Evolutionary conservation across 768 basidiomycete species (phyloP), one percentile per base, ranked within the genome.

Genomic region (Trametes maxima): DNA sequence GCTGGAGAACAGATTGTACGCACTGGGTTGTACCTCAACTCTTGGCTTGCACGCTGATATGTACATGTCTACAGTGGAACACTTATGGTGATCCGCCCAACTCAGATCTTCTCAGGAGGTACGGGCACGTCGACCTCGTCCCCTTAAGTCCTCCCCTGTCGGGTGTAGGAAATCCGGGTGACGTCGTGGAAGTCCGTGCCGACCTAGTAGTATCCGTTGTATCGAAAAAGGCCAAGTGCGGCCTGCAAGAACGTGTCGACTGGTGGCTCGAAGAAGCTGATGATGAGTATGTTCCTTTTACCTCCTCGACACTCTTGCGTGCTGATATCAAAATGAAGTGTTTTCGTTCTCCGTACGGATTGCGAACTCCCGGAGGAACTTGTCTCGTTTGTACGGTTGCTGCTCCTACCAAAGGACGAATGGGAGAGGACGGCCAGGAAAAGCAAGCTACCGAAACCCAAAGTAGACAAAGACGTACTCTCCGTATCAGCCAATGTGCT

Each of bases 61-160:
- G 19, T 36, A 33, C 8, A 46, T 51, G 19, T 36, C 21, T 66
- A 3, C 21, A 95, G 94, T 94, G 88, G 85, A 98, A 98, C 73
- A 98, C 96, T 0, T 99, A 98, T 72, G 93, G 89, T 25, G 91
- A 95, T 69, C 88, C 86, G 1, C 94, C 96, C 5, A 98, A 98
- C 70, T 85, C 91, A 7, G 95, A 95, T 66, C 83, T 99, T 8
- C 82, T 99, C n/a, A 85, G 97, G 45, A 85, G 92, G 57, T 98
- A 96, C 69, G 97, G 97, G 0, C 91, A 98, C 69, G 88, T 96
- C 55, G 97, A 98, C 74, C 69, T 86, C 28, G 72, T 95, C 17
- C 82, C 81, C 10, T 71, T 89, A 12, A 35, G 47, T 0, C 60
- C 65, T 16, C 75, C 81, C 0, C 65, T 78, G 21, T 77, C 79